These are phyloP conservation scores for Chaetomium strumarium DNA, from an alignment of 2,329 filamentous ascomycete species.

Conservation along the genomic window DNA sequence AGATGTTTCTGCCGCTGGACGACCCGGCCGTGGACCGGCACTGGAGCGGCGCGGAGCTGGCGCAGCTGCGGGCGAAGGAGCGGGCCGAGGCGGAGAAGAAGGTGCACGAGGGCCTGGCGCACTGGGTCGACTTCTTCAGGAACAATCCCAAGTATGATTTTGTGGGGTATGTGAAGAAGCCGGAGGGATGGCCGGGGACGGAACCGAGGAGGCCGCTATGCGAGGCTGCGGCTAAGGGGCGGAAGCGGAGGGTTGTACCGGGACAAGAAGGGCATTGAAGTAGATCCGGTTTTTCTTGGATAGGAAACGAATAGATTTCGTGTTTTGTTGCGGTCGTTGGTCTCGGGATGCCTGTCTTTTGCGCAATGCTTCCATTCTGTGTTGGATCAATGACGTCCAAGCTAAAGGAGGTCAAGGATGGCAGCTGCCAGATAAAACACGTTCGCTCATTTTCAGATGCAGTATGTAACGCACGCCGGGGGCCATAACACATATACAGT, in stretches of 20 bases:
- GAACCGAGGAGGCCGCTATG: constrained; percentile 61
- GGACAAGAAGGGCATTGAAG: constrained; percentile 29
- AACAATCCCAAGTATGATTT: constrained; percentile 74
- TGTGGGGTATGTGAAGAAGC: constrained; percentile 67
- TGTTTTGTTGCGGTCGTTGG: background rate
- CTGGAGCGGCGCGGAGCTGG: constrained; percentile 50
- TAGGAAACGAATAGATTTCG: background rate
- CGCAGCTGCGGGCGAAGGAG: constrained; percentile 55
- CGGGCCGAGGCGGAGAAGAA: constrained; percentile 55
- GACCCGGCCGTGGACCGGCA: constrained; percentile 55
- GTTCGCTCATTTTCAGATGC: constrained; percentile 7
- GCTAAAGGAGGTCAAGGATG: background rate
- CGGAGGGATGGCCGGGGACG: constrained; percentile 56
- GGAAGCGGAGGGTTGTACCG: constrained; percentile 54
- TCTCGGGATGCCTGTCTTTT: background rate
- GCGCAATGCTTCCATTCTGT: background rate
- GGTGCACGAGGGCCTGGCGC: constrained; percentile 61
- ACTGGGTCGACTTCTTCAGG: constrained; percentile 81
- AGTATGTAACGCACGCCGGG: constrained; percentile 14
- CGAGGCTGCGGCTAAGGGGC: constrained; percentile 56
- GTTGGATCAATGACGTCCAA: background rate
- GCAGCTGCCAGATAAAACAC: background rate
- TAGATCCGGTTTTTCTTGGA: background rate
- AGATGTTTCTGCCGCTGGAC: constrained; percentile 69
- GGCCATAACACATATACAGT: constrained; percentile 16